Percentiles rank a stretch among this genome's conserved stretches.
Evolutionary conservation across 2,329 filamentous ascomycete species (phyloP).

Genomic region (Pseudocercospora musae): DNA sequence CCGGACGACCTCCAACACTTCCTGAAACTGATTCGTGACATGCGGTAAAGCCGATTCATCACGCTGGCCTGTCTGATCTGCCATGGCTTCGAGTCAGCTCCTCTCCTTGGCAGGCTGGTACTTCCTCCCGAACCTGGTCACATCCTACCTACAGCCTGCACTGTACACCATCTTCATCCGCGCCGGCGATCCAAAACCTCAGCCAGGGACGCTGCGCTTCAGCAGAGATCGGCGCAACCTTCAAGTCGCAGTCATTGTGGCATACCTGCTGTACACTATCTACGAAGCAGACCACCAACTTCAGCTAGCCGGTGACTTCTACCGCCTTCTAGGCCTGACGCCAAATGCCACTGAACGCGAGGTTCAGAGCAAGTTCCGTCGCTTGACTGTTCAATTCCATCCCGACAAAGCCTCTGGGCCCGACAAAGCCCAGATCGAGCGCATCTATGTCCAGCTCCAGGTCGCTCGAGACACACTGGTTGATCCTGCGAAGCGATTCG

Average conservation of each 20-base stretch:
- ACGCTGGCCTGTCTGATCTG: not conserved
- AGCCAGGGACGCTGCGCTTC: constrained; percentile 65
- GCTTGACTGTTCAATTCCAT: constrained; percentile 66
- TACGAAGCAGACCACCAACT: constrained; percentile 87
- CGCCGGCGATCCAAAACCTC: constrained; percentile 76
- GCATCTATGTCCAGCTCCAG: constrained; percentile 78
- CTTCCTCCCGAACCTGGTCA: constrained; percentile 65
- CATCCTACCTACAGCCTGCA: constrained; percentile 71
- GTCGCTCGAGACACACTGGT: constrained; percentile 75
- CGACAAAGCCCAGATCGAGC: constrained; percentile 41
- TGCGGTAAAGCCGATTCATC: not conserved
- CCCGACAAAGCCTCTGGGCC: constrained; percentile 70
- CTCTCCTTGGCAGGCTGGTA: constrained; percentile 60
- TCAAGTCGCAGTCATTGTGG: constrained; percentile 74
- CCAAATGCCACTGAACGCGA: constrained; percentile 67
- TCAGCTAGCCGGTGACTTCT: constrained; percentile 69
- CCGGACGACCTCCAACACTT: not conserved
- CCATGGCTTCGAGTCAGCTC: constrained; percentile 42
- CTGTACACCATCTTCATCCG: constrained; percentile 88
- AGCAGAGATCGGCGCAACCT: constrained; percentile 75
- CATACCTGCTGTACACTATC: constrained; percentile 87
- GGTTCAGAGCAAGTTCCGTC: constrained; percentile 80
- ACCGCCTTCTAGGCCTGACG: constrained; percentile 69
- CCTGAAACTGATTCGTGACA: not conserved
- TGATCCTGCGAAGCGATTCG: constrained; percentile 74